A percentile compares a stretch with the other conserved stretches of the same genome.
Evolutionary conservation across 345 rosid genomes (phyloP).

Genomic region (Bruguiera gymnorhiza): DNA sequence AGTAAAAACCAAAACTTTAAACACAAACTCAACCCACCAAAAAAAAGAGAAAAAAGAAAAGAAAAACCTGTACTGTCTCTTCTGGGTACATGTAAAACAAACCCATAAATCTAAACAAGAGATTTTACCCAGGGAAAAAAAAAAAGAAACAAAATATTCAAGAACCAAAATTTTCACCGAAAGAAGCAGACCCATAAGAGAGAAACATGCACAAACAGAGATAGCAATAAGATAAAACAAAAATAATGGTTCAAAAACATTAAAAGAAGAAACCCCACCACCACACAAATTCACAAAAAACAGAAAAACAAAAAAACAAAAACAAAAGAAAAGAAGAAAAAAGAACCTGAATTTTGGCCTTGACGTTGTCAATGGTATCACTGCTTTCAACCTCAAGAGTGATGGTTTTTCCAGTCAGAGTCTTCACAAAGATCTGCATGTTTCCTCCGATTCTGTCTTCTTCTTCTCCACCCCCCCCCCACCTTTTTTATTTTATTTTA

Average conservation of each 20-base stretch:
- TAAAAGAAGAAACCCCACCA: not conserved
- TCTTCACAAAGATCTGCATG: slow-evolving; percentile 27
- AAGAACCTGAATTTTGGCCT: slow-evolving; percentile 25
- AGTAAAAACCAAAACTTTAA: not conserved
- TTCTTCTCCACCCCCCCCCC: not conserved
- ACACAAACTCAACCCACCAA: not conserved
- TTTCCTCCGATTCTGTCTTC: not conserved
- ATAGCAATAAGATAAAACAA: too few relatives aligned
- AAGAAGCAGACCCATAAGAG: not conserved
- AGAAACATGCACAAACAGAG: too few relatives aligned
- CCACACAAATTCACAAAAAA: not conserved
- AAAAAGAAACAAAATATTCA: not conserved
- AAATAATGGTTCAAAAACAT: not conserved
- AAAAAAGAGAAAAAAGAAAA: too few relatives aligned
- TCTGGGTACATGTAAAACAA: not conserved
- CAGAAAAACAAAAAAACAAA: too few relatives aligned
- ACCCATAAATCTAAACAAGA: not conserved
- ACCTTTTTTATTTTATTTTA: not conserved
- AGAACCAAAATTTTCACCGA: not conserved
- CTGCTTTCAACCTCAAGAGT: slow-evolving; percentile 29
- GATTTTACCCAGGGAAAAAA: not conserved
- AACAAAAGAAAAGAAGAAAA: not conserved
- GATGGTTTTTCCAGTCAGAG: slow-evolving; percentile 21
- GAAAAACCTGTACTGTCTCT: not conserved
- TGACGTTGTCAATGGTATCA: slow-evolving; percentile 25